Evolutionary conservation across 371 early-diverging fungal genomes (phyloP).

Genomic region (Rhizopus stolonifer): DNA sequence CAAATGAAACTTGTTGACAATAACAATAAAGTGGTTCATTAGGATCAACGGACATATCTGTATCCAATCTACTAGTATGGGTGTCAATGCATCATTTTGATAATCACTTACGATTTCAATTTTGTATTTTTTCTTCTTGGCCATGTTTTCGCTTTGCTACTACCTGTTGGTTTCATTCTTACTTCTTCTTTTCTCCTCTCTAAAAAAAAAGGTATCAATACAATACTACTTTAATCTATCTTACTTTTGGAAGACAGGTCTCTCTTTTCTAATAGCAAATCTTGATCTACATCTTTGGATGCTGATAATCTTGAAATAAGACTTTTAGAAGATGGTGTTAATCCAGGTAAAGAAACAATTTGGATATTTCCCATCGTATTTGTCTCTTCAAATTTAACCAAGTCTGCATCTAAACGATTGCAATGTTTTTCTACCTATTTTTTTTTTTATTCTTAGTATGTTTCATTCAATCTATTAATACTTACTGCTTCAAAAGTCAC

Average conservation of each 20-base stretch:
- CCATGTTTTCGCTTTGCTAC: slow-evolving; percentile 14
- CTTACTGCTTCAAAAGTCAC: slow-evolving; percentile 81
- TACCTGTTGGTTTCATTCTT: slow-evolving; percentile 6
- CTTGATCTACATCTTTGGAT: slow-evolving; percentile 4
- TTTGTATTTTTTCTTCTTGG: slow-evolving; percentile 19
- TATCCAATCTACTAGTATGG: not conserved
- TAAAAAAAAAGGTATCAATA: not conserved
- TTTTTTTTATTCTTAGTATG: not conserved
- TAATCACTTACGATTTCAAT: slow-evolving; percentile 16
- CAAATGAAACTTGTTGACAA: slow-evolving; percentile 93
- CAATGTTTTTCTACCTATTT: slow-evolving; percentile 46
- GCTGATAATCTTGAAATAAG: slow-evolving; percentile 18
- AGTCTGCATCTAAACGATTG: slow-evolving; percentile 46
- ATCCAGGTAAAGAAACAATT: slow-evolving; percentile 40
- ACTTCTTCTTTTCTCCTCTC: slow-evolving; percentile 21
- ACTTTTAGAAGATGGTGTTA: slow-evolving; percentile 37
- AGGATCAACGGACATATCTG: slow-evolving; percentile 87
- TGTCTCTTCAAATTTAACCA: slow-evolving; percentile 49
- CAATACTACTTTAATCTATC: not conserved
- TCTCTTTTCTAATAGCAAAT: slow-evolving; percentile 16
- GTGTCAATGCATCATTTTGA: too few relatives aligned
- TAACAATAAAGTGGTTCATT: slow-evolving; percentile 95
- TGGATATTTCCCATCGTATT: slow-evolving; percentile 32
- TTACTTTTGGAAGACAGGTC: slow-evolving; percentile 18
- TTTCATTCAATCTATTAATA: slow-evolving; percentile 39